These are phyloP conservation scores for Fusarium udum DNA, from an alignment of 2,329 filamentous ascomycete species.

Conservation along the genomic window DNA sequence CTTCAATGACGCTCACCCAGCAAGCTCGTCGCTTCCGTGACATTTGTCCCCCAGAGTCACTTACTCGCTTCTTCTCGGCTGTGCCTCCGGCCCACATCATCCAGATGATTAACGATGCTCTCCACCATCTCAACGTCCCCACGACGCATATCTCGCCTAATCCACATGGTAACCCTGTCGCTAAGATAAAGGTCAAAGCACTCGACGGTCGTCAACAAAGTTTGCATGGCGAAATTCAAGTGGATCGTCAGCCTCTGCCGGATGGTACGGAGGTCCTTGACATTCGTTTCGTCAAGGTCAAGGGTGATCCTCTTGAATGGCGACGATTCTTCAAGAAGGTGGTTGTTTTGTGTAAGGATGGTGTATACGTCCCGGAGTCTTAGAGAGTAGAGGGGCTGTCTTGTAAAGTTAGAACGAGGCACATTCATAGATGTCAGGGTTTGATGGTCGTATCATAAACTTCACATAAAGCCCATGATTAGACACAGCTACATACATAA, in stretches of 20 bases:
- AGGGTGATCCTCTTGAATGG: slow-evolving; percentile 97
- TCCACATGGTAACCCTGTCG: slow-evolving; percentile 64
- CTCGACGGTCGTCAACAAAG: slow-evolving; percentile 76
- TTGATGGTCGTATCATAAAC: background rate
- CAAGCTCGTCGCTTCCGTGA: slow-evolving; percentile 88
- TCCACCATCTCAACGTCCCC: slow-evolving; percentile 87
- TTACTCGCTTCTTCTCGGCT: slow-evolving; percentile 92
- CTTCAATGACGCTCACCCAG: slow-evolving; percentile 88
- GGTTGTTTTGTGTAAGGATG: slow-evolving; percentile 87
- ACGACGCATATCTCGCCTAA: slow-evolving; percentile 62
- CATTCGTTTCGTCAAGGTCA: slow-evolving; percentile 91
- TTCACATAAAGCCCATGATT: slow-evolving; percentile 8
- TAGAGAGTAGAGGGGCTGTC: slow-evolving; percentile 45
- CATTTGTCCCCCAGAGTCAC: slow-evolving; percentile 85
- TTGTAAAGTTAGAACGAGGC: slow-evolving; percentile 11
- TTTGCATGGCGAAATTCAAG: slow-evolving; percentile 77
- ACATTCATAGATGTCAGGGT: background rate
- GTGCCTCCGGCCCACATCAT: slow-evolving; percentile 79
- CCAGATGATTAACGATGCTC: slow-evolving; percentile 79
- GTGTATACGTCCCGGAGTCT: slow-evolving; percentile 67
- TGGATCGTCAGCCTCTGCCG: slow-evolving; percentile 71
- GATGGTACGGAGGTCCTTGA: slow-evolving; percentile 74
- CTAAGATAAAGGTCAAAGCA: slow-evolving; percentile 77
- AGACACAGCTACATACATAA: background rate
- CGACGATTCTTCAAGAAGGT: slow-evolving; percentile 95